Percentiles rank a stretch among this genome's conserved stretches.
Evolutionary conservation across 1,284 basidiomycete genomes (phyloP).

Genomic region (Sphaerobolus stellatus): DNA sequence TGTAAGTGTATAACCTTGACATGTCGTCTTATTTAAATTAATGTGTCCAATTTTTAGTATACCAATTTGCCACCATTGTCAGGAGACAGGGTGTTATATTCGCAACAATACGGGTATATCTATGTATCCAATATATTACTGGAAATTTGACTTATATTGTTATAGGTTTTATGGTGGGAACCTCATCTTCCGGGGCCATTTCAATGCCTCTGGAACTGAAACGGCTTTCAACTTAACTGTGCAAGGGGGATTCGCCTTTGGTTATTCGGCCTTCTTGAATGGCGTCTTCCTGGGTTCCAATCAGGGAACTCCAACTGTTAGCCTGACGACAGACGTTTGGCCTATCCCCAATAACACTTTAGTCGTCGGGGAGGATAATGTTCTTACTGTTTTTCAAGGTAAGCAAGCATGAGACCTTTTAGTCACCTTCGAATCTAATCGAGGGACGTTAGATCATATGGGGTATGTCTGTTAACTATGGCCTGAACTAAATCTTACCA

Average conservation of each 20-base stretch:
- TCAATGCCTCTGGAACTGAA: conserved; percentile 43
- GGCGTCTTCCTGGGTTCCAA: conserved; percentile 49
- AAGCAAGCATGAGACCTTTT: conserved; percentile 18
- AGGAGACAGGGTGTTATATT: conserved; percentile 44
- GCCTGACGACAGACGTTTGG: conserved; percentile 43
- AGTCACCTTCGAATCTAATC: conserved; percentile 8
- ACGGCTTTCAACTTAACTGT: conserved; percentile 46
- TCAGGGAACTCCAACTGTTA: conserved; percentile 43
- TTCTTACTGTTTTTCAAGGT: conserved; percentile 52
- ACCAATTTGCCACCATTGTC: conserved; percentile 46
- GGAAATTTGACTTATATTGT: conserved; percentile 1
- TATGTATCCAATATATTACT: not conserved
- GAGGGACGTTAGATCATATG: conserved; percentile 45
- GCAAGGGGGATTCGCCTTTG: conserved; percentile 49
- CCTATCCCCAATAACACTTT: conserved; percentile 36
- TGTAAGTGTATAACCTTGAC: conserved; percentile 26
- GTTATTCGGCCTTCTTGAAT: conserved; percentile 52
- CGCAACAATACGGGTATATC: conserved; percentile 50
- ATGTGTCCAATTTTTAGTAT: conserved; percentile 32
- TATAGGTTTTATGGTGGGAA: conserved; percentile 48
- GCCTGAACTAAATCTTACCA: not conserved
- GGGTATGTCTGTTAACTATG: conserved; percentile 31
- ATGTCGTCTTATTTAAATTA: not conserved
- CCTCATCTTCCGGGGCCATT: conserved; percentile 53
- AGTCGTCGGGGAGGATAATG: conserved; percentile 41